Evolutionary conservation across 1,284 basidiomycete species (phyloP).

Genomic region (Apiotrichum laibachii): DNA sequence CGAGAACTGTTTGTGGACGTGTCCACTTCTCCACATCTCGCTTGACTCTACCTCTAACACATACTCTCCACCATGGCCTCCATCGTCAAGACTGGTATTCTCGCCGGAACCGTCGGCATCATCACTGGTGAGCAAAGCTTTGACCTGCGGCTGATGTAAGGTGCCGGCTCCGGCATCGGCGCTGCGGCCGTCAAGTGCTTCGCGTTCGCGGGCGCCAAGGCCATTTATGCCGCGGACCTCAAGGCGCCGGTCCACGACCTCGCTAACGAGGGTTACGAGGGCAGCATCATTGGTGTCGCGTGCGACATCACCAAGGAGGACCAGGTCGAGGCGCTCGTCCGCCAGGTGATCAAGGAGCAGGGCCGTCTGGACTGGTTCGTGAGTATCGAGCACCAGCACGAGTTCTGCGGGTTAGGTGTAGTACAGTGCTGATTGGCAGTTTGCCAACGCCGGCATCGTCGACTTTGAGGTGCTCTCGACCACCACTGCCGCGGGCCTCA

Average conservation of each 20-base stretch:
- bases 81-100: conserved; percentile 7
- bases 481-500: conserved; percentile 7
- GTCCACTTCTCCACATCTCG: too few species aligned
- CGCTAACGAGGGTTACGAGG: conserved; percentile 10
- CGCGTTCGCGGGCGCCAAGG: conserved; percentile 10
- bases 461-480: conserved; percentile 17
- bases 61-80: neutral
- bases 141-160: neutral
- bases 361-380: conserved; percentile 22
- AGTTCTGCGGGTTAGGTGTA: neutral
- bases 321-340: conserved; percentile 18
- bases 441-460: conserved; percentile 21
- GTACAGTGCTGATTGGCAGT: conserved; percentile 1
- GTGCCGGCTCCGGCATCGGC: conserved; percentile 18
- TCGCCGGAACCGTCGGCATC: conserved; percentile 13
- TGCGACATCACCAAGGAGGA: conserved; percentile 17
- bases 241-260: conserved; percentile 1
- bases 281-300: conserved; percentile 9
- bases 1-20: too few species aligned
- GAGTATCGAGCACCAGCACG: neutral
- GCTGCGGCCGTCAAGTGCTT: conserved; percentile 14
- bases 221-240: conserved; percentile 17
- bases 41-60: neutral
- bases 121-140: conserved; percentile 8
- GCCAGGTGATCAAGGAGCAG: conserved; percentile 15